A percentile compares a stretch with the other conserved stretches of the same genome.
Evolutionary conservation across 345 rosid genomes (phyloP).

Genomic region (Laguncularia racemosa): DNA sequence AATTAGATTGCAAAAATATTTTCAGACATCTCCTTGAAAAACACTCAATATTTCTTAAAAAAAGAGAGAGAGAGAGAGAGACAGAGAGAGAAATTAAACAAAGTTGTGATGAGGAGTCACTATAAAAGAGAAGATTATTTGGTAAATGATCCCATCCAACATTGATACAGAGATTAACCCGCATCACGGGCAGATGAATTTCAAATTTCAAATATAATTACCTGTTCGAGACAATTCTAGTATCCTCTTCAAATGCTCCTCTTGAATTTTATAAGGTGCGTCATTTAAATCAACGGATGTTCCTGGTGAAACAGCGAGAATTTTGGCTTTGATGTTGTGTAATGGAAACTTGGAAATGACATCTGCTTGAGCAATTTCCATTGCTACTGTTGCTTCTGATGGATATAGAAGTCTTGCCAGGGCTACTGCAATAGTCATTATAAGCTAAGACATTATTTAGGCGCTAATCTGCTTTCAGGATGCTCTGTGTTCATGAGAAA

Average conservation of each 20-base stretch:
- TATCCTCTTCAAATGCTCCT: slow-evolving; percentile 62
- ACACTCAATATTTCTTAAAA: no score
- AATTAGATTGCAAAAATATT: no score
- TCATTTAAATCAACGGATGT: slow-evolving; percentile 53
- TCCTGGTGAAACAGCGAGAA: slow-evolving; percentile 23
- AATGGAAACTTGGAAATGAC: slow-evolving; percentile 59
- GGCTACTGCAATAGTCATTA: slow-evolving; percentile 40
- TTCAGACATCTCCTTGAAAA: no score
- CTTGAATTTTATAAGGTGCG: slow-evolving; percentile 54
- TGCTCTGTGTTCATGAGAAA: no score
- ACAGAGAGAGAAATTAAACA: no score
- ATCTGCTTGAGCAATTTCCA: slow-evolving; percentile 56
- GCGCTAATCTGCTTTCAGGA: not conserved
- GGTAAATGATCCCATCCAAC: no score
- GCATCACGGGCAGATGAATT: not conserved
- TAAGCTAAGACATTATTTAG: not conserved
- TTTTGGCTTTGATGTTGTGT: slow-evolving; percentile 23
- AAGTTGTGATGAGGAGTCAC: no score
- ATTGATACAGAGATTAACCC: no score
- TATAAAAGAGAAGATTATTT: no score
- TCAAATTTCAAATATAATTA: slow-evolving; percentile 11
- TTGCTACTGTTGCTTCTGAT: slow-evolving; percentile 61
- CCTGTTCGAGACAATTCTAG: slow-evolving; percentile 68
- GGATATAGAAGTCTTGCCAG: slow-evolving; percentile 77
- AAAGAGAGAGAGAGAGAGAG: no score